A percentile compares a stretch with the other conserved stretches of the same genome.
Evolutionary conservation across 768 basidiomycete genomes (phyloP).

Genomic region (Naganishia vaughanmartiniae): DNA sequence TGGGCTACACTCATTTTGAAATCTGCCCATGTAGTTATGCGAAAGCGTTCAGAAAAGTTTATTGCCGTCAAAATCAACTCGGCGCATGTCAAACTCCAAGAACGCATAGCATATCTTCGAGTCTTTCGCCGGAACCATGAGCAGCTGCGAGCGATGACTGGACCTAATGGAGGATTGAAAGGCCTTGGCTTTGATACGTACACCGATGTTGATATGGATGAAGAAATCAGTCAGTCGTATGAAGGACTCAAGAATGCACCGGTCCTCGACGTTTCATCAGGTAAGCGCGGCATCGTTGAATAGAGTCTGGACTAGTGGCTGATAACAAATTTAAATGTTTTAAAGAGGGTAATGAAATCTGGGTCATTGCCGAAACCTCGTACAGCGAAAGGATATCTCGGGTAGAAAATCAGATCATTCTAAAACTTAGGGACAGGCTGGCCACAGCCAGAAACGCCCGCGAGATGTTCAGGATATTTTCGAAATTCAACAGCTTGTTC

Average conservation of each 20-base stretch:
- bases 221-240: conserved; percentile 92
- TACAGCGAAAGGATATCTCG: conserved; percentile 96
- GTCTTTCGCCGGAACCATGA: conserved; percentile 97
- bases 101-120: conserved; percentile 76
- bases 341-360: conserved; percentile 91
- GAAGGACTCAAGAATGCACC: conserved; percentile 97
- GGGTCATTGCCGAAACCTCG: conserved; percentile 93
- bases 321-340: conserved; percentile 17
- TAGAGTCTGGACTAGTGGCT: neutral
- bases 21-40: conserved; percentile 60
- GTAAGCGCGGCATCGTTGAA: conserved; percentile 56
- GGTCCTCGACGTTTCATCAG: conserved; percentile 86
- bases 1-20: conserved; percentile 2
- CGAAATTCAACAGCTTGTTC: conserved; percentile 95
- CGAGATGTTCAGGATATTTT: conserved; percentile 99
- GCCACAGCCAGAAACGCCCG: conserved; percentile 96
- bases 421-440: conserved; percentile 80
- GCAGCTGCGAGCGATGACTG: conserved; percentile 95
- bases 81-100: conserved; percentile 87
- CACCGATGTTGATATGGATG: conserved; percentile 90
- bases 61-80: conserved; percentile 93
- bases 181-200: conserved; percentile 64
- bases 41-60: conserved; percentile 85
- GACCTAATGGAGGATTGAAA: conserved; percentile 80
- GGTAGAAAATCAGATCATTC: conserved; percentile 98